Evolutionary conservation across 495 filamentous ascomycete genomes (phyloP), one percentile per base, ranked within the genome.

Genomic region (Cenococcum geophilum): DNA sequence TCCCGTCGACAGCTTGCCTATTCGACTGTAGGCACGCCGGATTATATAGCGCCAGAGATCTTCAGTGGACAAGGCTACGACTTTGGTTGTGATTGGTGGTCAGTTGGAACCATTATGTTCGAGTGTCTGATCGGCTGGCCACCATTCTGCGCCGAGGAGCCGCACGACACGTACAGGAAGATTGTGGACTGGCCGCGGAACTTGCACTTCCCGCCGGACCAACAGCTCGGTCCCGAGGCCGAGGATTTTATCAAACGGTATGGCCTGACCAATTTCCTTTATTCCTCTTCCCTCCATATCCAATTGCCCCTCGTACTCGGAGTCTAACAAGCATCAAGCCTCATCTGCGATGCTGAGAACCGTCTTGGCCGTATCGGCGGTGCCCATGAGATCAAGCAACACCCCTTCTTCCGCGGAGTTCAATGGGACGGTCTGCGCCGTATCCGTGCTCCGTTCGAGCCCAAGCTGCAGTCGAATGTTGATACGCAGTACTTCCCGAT

Each of bases 401-500:
- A 98, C 71, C 80, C 88, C 9, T 97, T 97, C 82, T 98, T 98
- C 88, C 86, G 86, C 22, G 92, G 93, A 52, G 93, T 98, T 14
- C 84, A 92, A 58, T 98, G 92, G 79, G 89, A 96, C 54, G 86
- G 86, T 63, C 80, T 98, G 63, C 91, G 95, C 54, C 82, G 82
- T 40, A 97, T 98, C 69, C 86, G 91, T 25, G 93, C 93, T 45
- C 93, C 93, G 0, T 98, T 98, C 72, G 92, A 97, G 75, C 93
- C 93, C 0, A 88, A 89, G 68, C 80, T 98, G 60, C 85, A 84
- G 57, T 95, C 89, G 35, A 91, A 91, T 71, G 87, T 96, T 60
- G 93, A 98, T 72, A 93, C 92, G n/a, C 89, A 89, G 22, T 96
- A 98, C 78, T 98, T 98, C 85, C 93, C 93, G 8, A 96, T 89